Evolutionary conservation across 2,329 filamentous ascomycete genomes (phyloP).

Genomic region (Microsporum ferrugineum): DNA sequence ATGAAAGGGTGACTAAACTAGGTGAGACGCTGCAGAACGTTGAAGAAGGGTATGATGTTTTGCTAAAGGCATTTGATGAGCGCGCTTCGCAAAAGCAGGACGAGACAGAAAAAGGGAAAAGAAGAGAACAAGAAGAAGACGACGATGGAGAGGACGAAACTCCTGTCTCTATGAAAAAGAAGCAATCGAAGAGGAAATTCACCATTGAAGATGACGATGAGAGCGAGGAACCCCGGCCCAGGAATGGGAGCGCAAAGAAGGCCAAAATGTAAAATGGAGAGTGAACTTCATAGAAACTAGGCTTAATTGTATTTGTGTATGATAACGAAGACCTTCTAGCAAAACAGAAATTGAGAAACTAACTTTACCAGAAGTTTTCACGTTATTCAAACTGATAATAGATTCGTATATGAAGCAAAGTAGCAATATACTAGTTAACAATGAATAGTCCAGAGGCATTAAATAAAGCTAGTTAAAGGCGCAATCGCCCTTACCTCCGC

Average conservation of each 20-base stretch:
- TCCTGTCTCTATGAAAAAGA: not conserved
- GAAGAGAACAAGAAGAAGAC: not conserved
- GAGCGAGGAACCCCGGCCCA: not conserved
- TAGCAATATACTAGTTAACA: not conserved
- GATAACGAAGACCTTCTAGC: not conserved
- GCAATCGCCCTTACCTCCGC: not conserved
- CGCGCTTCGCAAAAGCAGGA: slow-evolving; percentile 16
- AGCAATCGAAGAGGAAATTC: not conserved
- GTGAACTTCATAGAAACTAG: not conserved
- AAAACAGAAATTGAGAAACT: not conserved
- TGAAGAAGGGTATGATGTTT: slow-evolving; percentile 47
- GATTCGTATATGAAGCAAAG: not conserved
- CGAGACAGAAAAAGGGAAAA: not conserved
- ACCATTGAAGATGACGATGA: slow-evolving; percentile 11
- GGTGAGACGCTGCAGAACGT: slow-evolving; percentile 48
- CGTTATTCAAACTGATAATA: not conserved
- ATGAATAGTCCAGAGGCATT: not conserved
- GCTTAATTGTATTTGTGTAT: not conserved
- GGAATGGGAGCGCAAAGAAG: not conserved
- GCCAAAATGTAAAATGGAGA: slow-evolving; percentile 2
- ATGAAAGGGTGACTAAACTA: slow-evolving; percentile 48
- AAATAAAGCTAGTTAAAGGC: not conserved
- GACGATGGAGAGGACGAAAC: not conserved
- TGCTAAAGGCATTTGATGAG: slow-evolving; percentile 36
- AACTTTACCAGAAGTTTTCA: not conserved